These are phyloP conservation scores for Rhinocladiella similis DNA, from an alignment of 2,329 filamentous ascomycete species.

Conservation along the genomic window DNA sequence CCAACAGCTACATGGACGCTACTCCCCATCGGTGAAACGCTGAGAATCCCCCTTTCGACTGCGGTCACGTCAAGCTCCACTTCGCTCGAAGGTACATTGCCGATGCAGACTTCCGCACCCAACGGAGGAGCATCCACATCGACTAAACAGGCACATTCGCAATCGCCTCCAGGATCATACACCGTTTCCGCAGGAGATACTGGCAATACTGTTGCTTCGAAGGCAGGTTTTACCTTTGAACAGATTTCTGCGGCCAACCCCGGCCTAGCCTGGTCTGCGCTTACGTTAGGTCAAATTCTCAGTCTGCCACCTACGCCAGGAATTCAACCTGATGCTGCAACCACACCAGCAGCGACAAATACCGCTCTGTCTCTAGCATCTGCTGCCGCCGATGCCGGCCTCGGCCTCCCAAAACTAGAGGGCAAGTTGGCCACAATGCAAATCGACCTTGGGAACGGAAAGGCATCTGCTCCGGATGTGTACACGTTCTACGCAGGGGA, in stretches of 20 bases:
- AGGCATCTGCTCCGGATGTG: conserved; percentile 20
- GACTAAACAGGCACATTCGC: background rate
- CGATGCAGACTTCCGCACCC: too few species aligned
- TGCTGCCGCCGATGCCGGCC: background rate
- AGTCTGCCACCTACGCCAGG: background rate
- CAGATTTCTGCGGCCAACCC: conserved; percentile 12
- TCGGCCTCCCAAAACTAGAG: background rate
- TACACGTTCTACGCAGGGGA: conserved; percentile 31
- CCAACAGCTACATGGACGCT: conserved; percentile 7
- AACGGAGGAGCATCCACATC: background rate
- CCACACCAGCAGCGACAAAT: background rate
- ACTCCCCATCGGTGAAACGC: conserved; percentile 3
- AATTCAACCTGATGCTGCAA: background rate
- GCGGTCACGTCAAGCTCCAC: too few species aligned
- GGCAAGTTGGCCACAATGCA: conserved; percentile 4
- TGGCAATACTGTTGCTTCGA: conserved; percentile 5
- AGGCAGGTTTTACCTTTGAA: conserved; percentile 4
- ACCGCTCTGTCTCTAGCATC: background rate
- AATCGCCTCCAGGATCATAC: background rate
- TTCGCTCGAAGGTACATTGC: too few species aligned
- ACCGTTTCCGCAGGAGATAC: conserved; percentile 9
- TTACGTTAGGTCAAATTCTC: conserved; percentile 4
- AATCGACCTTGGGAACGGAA: conserved; percentile 4
- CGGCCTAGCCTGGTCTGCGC: conserved; percentile 4
- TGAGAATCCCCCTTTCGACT: conserved; percentile 6